Conservation (phyloP, 1,284 basidiomycete species). For the Neonothopanus nambi region DNA sequence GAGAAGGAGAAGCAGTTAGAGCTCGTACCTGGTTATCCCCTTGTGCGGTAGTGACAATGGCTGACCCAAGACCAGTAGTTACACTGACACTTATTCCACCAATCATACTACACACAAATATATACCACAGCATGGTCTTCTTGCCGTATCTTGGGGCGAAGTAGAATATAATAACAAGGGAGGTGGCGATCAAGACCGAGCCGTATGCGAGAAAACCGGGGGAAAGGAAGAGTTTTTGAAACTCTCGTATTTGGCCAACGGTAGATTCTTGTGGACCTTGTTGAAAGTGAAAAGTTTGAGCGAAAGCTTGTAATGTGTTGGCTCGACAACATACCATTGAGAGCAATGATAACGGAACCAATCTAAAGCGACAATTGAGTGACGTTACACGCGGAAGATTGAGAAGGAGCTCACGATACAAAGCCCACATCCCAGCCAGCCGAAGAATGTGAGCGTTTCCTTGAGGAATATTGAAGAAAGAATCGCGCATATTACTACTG, state of each 20-base stretch:
- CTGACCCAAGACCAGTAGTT: constrained; percentile 90
- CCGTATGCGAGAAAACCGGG: constrained; percentile 87
- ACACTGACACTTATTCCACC: constrained; percentile 96
- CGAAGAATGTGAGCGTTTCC: constrained; percentile 89
- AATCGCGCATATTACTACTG: constrained; percentile 94
- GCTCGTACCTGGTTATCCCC: constrained; percentile 79
- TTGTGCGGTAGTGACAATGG: constrained; percentile 85
- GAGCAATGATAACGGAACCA: constrained; percentile 84
- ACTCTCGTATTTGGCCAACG: constrained; percentile 78
- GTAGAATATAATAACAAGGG: constrained; percentile 74
- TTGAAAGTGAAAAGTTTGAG: constrained; percentile 12
- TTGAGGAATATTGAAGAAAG: constrained; percentile 93
- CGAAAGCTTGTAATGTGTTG: not conserved
- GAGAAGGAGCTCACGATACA: constrained; percentile 63
- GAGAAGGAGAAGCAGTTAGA: not conserved
- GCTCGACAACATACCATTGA: constrained; percentile 53
- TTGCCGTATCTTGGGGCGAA: constrained; percentile 89
- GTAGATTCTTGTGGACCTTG: constrained; percentile 80
- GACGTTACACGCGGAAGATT: not conserved
- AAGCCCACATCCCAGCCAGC: constrained; percentile 90
- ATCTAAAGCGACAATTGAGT: constrained; percentile 44
- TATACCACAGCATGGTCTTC: constrained; percentile 95
- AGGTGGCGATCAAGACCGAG: constrained; percentile 58
- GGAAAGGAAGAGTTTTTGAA: constrained; percentile 83
- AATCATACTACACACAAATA: constrained; percentile 92